Conservation (phyloP, 768 basidiomycete genomes). For the Macrolepiota fuliginosa region DNA sequence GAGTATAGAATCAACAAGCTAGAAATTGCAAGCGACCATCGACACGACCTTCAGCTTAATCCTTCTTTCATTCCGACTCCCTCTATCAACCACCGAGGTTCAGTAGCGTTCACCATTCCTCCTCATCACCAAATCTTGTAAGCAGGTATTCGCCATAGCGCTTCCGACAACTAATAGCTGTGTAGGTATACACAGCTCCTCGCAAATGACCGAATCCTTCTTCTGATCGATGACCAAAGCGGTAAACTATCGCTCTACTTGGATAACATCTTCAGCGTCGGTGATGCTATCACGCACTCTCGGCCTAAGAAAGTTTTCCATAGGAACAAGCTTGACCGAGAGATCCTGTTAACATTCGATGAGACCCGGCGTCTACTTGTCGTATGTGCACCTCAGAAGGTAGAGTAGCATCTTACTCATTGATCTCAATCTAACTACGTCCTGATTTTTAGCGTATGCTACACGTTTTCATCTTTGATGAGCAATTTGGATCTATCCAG, state of each 20-base stretch:
- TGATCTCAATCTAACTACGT: not conserved
- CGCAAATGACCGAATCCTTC: conserved; percentile 35
- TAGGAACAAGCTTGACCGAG: conserved; percentile 44
- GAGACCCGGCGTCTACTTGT: conserved; percentile 49
- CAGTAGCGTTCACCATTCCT: conserved; percentile 24
- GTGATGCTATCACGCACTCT: conserved; percentile 24
- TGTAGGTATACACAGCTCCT: conserved; percentile 36
- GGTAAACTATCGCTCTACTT: conserved; percentile 37
- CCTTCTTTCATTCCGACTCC: conserved; percentile 31
- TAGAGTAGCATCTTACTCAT: conserved; percentile 11
- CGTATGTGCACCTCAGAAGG: conserved; percentile 42
- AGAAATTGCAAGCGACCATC: conserved; percentile 33
- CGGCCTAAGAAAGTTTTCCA: conserved; percentile 30
- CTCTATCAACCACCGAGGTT: conserved; percentile 17
- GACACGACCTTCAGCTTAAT: conserved; percentile 32
- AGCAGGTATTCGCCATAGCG: conserved; percentile 8
- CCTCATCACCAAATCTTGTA: conserved; percentile 29
- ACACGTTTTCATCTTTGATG: conserved; percentile 48
- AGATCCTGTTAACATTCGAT: conserved; percentile 48
- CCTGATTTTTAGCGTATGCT: conserved; percentile 28
- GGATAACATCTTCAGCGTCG: conserved; percentile 30
- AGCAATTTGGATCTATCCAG: conserved; percentile 38
- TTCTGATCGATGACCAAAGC: conserved; percentile 34
- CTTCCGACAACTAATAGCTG: not conserved
- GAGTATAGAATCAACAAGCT: conserved; percentile 30